Evolutionary conservation across 2,329 filamentous ascomycete genomes (phyloP), one percentile per base, ranked within the genome.

Genomic region (Phaeophleospora eucalypticola): DNA sequence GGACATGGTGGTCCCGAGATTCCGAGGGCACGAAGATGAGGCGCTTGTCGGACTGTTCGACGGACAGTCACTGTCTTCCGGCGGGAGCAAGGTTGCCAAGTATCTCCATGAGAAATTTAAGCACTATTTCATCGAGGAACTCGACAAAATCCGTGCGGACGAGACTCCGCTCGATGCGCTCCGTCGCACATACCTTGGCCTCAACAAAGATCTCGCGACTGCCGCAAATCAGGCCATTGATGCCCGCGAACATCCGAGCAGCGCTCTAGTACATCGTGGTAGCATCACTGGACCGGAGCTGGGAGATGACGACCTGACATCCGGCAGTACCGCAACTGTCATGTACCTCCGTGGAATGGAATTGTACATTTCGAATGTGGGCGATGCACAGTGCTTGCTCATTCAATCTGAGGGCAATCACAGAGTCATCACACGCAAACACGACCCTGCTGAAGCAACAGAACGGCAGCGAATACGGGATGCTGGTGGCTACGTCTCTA

Each of bases 41-140:
- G 90, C 88, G 36, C 77, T 98, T 1, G 72, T 98, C 37, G 93
- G 91, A n/a, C 78, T 98, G 68, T 98, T 98, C 62, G 94, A 98
- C 64, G 93, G 93, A 3, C 88, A 96, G 65, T 81, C 84, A n/a
- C 76, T 94, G 48, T 87, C 88, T 2, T 89, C 82, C 51, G 87
- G 90, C 51, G 94, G 93, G 36, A 96, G 90, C 52, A 94, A 94
- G 71, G 88, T 98, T 58, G 90, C 93, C 55, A 97, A 96, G 66
- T 98, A 88, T 61, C 74, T 98, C 21, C 91, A 98, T 64, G 93
- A 98, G 70, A 91, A 96, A 63, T 96, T 98, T 68, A 87, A 87
- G 18, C 79, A 85, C 50, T 85, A 89, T 14, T 93, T 98, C 61
- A 80, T 81, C 4, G 79, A 85, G 45, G 91, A 98, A 68, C 69